Conservation (phyloP, 2,329 filamentous ascomycete genomes). For the Diplodia intermedia region DNA sequence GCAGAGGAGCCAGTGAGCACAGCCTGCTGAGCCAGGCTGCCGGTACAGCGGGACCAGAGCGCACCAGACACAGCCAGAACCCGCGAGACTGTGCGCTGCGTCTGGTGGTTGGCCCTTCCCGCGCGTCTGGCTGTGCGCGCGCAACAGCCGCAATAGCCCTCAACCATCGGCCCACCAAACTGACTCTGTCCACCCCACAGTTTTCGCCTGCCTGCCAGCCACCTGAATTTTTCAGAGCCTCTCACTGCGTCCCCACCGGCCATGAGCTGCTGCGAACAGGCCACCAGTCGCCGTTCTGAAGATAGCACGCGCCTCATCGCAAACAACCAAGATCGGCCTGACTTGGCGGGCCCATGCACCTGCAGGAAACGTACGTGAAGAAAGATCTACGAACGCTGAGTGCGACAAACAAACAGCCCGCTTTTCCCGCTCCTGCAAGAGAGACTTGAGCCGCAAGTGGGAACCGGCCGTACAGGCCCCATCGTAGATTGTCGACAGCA, state of each 20-base stretch:
- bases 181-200: slow-evolving; percentile 18
- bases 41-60: slow-evolving; percentile 21
- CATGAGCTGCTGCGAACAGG: slow-evolving; percentile 10
- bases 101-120: slow-evolving; percentile 12
- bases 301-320: slow-evolving; percentile 3
- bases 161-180: slow-evolving; percentile 21
- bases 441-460: slow-evolving; percentile 26
- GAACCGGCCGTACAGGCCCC: slow-evolving; percentile 10
- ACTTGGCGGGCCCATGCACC: background rate
- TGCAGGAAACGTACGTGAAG: slow-evolving; percentile 21
- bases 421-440: slow-evolving; percentile 17
- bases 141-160: slow-evolving; percentile 26
- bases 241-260: slow-evolving; percentile 19
- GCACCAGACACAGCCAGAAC: background rate
- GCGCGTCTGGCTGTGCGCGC: slow-evolving; percentile 27
- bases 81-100: slow-evolving; percentile 18
- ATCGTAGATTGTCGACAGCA: background rate
- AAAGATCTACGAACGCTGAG: slow-evolving; percentile 14
- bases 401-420: slow-evolving; percentile 12
- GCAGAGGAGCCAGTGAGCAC: slow-evolving; percentile 7
- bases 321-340: slow-evolving; percentile 5
- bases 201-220: slow-evolving; percentile 16
- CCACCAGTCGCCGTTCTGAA: background rate
- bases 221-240: slow-evolving; percentile 28
- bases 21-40: slow-evolving; percentile 8